A percentile compares a stretch with the other conserved stretches of the same genome.
phyloP scores from a whole-genome alignment of 345 rosid genomes.

The Limnanthes douglasii region DNA sequence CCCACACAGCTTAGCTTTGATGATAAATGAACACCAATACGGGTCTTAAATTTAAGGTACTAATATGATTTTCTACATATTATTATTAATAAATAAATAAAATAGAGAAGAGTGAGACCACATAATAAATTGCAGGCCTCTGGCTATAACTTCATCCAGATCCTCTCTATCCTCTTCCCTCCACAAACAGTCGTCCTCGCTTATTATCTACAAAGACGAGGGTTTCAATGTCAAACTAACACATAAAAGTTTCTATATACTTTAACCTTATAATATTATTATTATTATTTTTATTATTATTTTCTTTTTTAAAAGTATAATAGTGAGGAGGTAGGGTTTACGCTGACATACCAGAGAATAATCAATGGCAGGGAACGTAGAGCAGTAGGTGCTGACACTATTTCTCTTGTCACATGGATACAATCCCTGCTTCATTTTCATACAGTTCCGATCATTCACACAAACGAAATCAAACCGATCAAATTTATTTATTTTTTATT shows the following conservation, averaged over 20 bases:
- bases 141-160: slow-evolving; percentile 31
- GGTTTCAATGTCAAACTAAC: too few species aligned
- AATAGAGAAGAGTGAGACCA: slow-evolving; percentile 19
- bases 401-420: slow-evolving; percentile 63
- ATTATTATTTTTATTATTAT: background rate
- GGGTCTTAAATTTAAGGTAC: too few species aligned
- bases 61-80: too few species aligned
- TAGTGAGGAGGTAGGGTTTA: too few species aligned
- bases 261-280: background rate
- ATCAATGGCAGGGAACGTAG: slow-evolving; percentile 44
- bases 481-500: too few species aligned
- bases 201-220: slow-evolving; percentile 64
- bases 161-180: slow-evolving; percentile 28
- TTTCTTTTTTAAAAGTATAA: too few species aligned
- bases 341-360: slow-evolving; percentile 31
- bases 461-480: too few species aligned
- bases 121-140: slow-evolving; percentile 40
- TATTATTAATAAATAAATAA: too few species aligned
- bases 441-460: too few species aligned
- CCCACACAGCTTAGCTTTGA: too few species aligned
- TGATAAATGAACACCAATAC: too few species aligned
- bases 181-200: slow-evolving; percentile 56
- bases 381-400: slow-evolving; percentile 18
- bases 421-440: slow-evolving; percentile 65
- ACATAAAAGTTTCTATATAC: too few species aligned